These are phyloP conservation scores for Picea sitchensis DNA, from an alignment of 75 land plant species.

Conservation along the genomic window DNA sequence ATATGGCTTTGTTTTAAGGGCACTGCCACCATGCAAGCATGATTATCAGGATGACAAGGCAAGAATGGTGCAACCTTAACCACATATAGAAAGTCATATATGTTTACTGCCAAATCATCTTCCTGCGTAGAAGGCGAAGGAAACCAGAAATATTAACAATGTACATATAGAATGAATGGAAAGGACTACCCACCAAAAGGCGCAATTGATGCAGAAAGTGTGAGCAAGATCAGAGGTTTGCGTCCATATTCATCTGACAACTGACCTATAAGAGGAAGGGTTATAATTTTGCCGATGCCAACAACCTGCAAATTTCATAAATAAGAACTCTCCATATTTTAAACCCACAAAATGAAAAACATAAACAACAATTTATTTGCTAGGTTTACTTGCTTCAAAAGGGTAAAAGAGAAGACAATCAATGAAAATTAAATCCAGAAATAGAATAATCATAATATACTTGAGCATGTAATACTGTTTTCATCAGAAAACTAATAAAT, in stretches of 20 bases:
- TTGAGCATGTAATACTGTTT: no score
- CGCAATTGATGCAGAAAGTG: slow-evolving; percentile 46
- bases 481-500: no score
- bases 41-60: background rate
- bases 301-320: slow-evolving; percentile 42
- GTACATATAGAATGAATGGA: background rate
- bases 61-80: background rate
- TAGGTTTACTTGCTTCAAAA: background rate
- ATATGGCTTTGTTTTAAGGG: background rate
- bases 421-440: background rate
- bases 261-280: slow-evolving; percentile 70
- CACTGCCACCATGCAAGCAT: background rate
- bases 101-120: background rate
- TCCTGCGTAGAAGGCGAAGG: background rate
- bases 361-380: background rate
- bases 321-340: background rate
- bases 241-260: slow-evolving; percentile 82
- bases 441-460: background rate
- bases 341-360: no score
- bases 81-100: background rate
- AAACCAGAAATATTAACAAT: background rate
- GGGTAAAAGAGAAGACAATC: background rate
- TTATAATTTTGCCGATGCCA: slow-evolving; percentile 68
- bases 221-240: slow-evolving; percentile 75
- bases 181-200: slow-evolving; percentile 49